A percentile compares a stretch with the other conserved stretches of the same genome.
These are phyloP conservation scores for Apiotrichum montevideense DNA, from an alignment of 1,284 basidiomycete genomes.

Conservation along the genomic window DNA sequence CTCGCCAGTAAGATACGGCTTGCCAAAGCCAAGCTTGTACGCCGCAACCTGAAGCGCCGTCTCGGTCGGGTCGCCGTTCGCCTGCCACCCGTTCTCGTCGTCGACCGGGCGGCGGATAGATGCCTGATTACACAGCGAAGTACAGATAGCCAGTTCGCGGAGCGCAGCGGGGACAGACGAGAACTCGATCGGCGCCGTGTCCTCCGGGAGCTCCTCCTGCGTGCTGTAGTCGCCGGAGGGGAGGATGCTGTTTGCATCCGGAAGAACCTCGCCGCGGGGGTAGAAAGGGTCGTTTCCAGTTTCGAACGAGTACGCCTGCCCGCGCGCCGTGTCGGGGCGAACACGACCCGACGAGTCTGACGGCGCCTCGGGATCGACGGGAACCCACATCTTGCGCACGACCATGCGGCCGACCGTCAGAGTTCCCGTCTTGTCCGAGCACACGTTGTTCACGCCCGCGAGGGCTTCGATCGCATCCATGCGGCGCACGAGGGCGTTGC, in stretches of 20 bases:
- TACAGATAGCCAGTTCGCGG: constrained; percentile 46
- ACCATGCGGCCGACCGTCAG: constrained; percentile 55
- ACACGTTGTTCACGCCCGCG: constrained; percentile 58
- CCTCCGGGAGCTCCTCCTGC: constrained; percentile 12
- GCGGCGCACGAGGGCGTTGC: constrained; percentile 51
- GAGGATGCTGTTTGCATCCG: constrained; percentile 15
- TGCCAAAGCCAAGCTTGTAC: constrained; percentile 50
- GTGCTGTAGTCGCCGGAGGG: constrained; percentile 22
- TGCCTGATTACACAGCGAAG: constrained; percentile 51
- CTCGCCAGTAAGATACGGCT: constrained; percentile 41
- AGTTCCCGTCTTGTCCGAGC: constrained; percentile 62
- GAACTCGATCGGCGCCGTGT: constrained; percentile 26
- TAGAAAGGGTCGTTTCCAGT: constrained; percentile 48
- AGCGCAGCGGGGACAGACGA: constrained; percentile 33
- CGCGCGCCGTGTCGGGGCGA: constrained; percentile 24
- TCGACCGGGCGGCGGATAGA: constrained; percentile 42
- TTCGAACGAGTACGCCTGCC: constrained; percentile 46
- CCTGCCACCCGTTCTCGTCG: constrained; percentile 54
- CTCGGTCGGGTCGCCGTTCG: constrained; percentile 64
- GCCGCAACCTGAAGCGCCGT: constrained; percentile 62
- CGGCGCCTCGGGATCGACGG: constrained; percentile 27
- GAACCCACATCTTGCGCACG: constrained; percentile 56
- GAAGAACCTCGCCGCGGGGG: constrained; percentile 43
- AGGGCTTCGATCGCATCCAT: constrained; percentile 55
- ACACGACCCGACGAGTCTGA: constrained; percentile 15